A percentile compares a stretch with the other conserved stretches of the same genome.
phyloP scores from a whole-genome alignment of 805 yeast genomes.

The Metschnikowia peoriensis region DNA sequence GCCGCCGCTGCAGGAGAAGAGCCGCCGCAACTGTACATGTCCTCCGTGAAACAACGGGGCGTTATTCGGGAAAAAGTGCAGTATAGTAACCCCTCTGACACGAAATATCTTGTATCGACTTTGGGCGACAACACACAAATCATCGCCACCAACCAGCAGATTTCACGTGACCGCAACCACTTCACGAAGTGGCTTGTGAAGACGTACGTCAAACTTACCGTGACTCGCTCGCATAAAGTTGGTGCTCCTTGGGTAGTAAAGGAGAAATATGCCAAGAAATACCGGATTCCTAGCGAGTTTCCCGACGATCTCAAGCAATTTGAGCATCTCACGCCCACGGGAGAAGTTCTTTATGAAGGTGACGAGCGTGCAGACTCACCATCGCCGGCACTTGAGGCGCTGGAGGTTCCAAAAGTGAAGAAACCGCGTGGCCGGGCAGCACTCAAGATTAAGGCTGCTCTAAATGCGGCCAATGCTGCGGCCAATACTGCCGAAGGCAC shows the following conservation, averaged over 20 bases:
- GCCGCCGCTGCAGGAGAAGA: conserved; percentile 32
- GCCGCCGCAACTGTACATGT: conserved; percentile 13
- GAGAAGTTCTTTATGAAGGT: conserved; percentile 18
- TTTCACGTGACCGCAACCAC: conserved; percentile 77
- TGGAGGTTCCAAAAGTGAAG: conserved; percentile 6
- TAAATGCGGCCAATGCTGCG: conserved; percentile 9
- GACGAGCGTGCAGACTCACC: conserved; percentile 13
- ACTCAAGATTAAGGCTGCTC: conserved; percentile 14
- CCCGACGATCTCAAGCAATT: conserved; percentile 53
- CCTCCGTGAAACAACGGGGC: conserved; percentile 46
- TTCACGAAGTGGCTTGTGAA: conserved; percentile 90
- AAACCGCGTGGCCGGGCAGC: conserved; percentile 15
- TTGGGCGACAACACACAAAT: conserved; percentile 52
- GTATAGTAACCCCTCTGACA: conserved; percentile 50
- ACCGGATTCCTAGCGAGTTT: conserved; percentile 59
- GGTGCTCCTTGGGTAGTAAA: conserved; percentile 98
- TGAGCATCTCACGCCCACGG: conserved; percentile 20
- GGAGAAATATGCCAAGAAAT: conserved; percentile 67
- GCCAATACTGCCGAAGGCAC: conserved; percentile 6
- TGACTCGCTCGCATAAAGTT: conserved; percentile 72
- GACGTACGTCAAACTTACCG: conserved; percentile 78
- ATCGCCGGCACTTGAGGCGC: conserved; percentile 4
- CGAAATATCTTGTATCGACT: conserved; percentile 69
- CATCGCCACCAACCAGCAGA: conserved; percentile 69
- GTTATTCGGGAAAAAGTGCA: conserved; percentile 83